Percentiles rank a stretch among this genome's conserved stretches.
Evolutionary conservation across 2,329 filamentous ascomycete genomes (phyloP).

Genomic region (Trichoderma aggressivum): DNA sequence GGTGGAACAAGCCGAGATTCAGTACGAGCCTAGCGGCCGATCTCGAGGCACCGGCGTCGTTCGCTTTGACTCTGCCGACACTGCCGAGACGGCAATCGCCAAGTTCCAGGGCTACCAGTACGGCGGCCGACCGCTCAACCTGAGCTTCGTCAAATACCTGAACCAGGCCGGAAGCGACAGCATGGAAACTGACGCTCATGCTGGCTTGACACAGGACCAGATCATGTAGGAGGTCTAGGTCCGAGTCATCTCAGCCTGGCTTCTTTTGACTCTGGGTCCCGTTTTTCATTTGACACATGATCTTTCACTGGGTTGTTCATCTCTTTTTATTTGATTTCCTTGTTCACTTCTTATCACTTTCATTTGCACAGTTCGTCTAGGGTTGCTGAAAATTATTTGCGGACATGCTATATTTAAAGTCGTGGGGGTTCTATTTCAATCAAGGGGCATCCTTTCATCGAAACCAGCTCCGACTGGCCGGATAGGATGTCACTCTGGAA

Average conservation of each 20-base stretch:
- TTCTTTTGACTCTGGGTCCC: background rate
- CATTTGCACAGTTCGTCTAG: slow-evolving; percentile 14
- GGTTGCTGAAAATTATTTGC: slow-evolving; percentile 14
- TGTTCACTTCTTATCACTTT: background rate
- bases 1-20: slow-evolving; percentile 97
- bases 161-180: slow-evolving; percentile 64
- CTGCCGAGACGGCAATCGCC: slow-evolving; percentile 87
- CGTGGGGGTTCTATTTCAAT: background rate
- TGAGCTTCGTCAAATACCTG: slow-evolving; percentile 92
- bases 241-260: background rate
- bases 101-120: slow-evolving; percentile 99
- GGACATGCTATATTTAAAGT: background rate
- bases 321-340: background rate
- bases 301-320: background rate
- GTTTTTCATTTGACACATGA: background rate
- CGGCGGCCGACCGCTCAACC: slow-evolving; percentile 85
- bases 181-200: slow-evolving; percentile 79
- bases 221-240: slow-evolving; percentile 68
- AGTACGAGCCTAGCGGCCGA: slow-evolving; percentile 94
- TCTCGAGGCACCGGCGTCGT: slow-evolving; percentile 97
- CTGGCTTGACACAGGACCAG: slow-evolving; percentile 89
- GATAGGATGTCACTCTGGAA: background rate
- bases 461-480: background rate
- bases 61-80: slow-evolving; percentile 77
- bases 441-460: background rate